These are phyloP conservation scores for Boletus huronensis DNA, from an alignment of 768 basidiomycete genomes.

Conservation along the genomic window DNA sequence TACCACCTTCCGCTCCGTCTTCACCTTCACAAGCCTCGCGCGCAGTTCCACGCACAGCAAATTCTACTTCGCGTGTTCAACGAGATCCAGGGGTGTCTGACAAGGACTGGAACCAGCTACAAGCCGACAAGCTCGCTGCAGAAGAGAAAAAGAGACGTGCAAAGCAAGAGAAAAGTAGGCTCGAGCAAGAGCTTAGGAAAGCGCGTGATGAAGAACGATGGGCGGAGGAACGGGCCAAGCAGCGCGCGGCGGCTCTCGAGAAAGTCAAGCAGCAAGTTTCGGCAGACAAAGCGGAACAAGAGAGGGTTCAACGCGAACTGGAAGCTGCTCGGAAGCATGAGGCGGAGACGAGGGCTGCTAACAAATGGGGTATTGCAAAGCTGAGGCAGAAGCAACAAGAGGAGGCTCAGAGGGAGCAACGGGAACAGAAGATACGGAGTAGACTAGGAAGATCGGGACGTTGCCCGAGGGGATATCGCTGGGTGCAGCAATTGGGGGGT, in stretches of 20 bases:
- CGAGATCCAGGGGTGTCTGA: conserved; percentile 56
- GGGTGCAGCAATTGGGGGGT: conserved; percentile 43
- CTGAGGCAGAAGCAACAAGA: conserved; percentile 32
- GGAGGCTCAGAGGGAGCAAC: conserved; percentile 32
- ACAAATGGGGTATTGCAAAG: conserved; percentile 22
- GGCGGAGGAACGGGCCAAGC: conserved; percentile 23
- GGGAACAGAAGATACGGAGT: conserved; percentile 34
- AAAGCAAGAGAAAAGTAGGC: conserved; percentile 14
- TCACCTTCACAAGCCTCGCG: neutral
- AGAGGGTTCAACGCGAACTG: conserved; percentile 22
- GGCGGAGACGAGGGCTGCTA: conserved; percentile 19
- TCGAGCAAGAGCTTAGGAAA: conserved; percentile 17
- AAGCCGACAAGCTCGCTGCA: conserved; percentile 33
- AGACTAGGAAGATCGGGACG: conserved; percentile 46
- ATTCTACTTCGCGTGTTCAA: neutral
- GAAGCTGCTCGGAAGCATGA: conserved; percentile 27
- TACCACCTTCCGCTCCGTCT: neutral
- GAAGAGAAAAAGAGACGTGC: conserved; percentile 18
- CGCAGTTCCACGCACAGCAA: neutral
- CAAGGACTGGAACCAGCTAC: conserved; percentile 47
- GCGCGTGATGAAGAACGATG: conserved; percentile 18
- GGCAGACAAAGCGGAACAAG: conserved; percentile 17
- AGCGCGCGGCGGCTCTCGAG: conserved; percentile 20
- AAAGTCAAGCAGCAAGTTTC: conserved; percentile 15
- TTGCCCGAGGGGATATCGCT: conserved; percentile 44